Conservation (phyloP, 2,329 filamentous ascomycete genomes). For the Aureobasidium mangrovei region DNA sequence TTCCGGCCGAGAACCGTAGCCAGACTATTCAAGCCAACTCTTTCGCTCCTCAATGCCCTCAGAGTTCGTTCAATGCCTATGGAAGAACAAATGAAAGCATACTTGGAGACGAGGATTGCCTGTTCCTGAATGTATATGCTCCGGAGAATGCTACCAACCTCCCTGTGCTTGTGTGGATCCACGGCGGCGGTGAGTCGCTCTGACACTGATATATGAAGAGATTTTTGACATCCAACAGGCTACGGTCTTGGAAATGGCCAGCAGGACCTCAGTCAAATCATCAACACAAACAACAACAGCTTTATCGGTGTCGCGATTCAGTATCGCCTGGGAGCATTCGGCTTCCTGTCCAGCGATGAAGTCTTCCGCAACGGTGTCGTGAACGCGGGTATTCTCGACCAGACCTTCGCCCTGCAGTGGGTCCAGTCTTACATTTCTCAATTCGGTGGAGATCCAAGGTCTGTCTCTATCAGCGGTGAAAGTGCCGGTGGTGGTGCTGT, state of each 20-base stretch:
- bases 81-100: slow-evolving; percentile 12
- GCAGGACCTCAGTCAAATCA: slow-evolving; percentile 33
- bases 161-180: slow-evolving; percentile 39
- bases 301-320: slow-evolving; percentile 22
- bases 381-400: slow-evolving; percentile 39
- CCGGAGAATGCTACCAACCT: slow-evolving; percentile 31
- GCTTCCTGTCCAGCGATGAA: slow-evolving; percentile 34
- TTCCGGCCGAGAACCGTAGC: slow-evolving; percentile 20
- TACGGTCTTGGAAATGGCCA: slow-evolving; percentile 31
- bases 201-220: no score
- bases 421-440: slow-evolving; percentile 38
- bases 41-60: slow-evolving; percentile 20
- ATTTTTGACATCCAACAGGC: slow-evolving; percentile 13
- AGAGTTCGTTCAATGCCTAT: slow-evolving; percentile 11
- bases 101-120: slow-evolving; percentile 45
- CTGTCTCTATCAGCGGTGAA: slow-evolving; percentile 36
- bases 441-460: slow-evolving; percentile 38
- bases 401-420: slow-evolving; percentile 44
- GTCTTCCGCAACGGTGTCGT: slow-evolving; percentile 28
- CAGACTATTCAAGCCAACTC: slow-evolving; percentile 17
- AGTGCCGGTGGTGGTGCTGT: slow-evolving; percentile 33
- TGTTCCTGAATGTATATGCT: slow-evolving; percentile 49
- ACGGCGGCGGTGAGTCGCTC: slow-evolving; percentile 26
- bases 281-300: slow-evolving; percentile 39
- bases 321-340: slow-evolving; percentile 36